These are phyloP conservation scores for Panicum hallii DNA, from an alignment of 202 grass and related monocot species.

Conservation along the genomic window DNA sequence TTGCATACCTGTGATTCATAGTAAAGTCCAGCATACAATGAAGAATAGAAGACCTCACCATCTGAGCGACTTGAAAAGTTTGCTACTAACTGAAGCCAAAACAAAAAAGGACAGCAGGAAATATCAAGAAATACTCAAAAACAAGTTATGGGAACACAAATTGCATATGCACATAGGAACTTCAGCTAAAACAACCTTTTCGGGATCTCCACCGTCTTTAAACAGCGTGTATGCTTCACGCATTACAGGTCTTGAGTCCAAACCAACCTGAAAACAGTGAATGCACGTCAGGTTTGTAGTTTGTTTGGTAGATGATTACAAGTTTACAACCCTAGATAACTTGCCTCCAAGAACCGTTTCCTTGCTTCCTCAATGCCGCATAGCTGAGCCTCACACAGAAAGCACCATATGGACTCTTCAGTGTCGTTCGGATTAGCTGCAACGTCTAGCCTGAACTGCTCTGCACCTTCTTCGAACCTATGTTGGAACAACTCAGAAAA, in stretches of 20 bases:
- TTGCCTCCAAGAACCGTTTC: conserved; percentile 82
- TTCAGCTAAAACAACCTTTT: conserved; percentile 66
- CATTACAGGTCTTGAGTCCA: conserved; percentile 84
- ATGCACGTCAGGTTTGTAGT: not conserved
- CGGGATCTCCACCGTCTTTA: conserved; percentile 81
- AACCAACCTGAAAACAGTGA: conserved; percentile 66
- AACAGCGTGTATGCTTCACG: conserved; percentile 67
- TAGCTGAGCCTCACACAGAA: conserved; percentile 78
- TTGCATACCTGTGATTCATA: conserved; percentile 78
- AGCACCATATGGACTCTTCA: conserved; percentile 94
- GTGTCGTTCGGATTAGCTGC: conserved; percentile 84
- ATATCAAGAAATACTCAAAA: not conserved
- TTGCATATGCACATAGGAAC: not conserved
- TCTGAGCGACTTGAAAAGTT: conserved; percentile 58
- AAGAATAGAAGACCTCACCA: conserved; percentile 80
- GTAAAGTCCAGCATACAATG: conserved; percentile 83
- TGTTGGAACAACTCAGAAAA: not conserved
- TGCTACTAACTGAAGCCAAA: conserved; percentile 61
- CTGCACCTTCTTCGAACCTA: conserved; percentile 86
- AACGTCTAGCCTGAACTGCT: conserved; percentile 91
- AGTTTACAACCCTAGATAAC: not conserved
- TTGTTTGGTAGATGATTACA: not conserved
- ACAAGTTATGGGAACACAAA: too few relatives aligned
- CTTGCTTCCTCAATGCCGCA: conserved; percentile 66
- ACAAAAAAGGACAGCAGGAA: not conserved